Percentiles rank a stretch among this genome's conserved stretches.
phyloP scores from a whole-genome alignment of 192 early-diverging fungal species.

The Umbelopsis sp. region DNA sequence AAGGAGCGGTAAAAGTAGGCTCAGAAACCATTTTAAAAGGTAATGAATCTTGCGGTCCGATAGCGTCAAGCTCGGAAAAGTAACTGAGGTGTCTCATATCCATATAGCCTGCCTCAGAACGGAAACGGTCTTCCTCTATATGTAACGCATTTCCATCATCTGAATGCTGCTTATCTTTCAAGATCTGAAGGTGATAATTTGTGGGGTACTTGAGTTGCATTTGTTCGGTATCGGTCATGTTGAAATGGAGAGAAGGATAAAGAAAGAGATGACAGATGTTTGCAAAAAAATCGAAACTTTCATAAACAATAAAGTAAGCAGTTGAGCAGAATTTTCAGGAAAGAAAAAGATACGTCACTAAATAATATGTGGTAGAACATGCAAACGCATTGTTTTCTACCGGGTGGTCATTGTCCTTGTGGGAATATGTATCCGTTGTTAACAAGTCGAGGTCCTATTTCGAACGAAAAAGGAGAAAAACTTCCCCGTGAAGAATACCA shows the following conservation, averaged over 20 bases:
- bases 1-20: neutral
- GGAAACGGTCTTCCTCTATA: neutral
- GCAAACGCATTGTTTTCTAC: neutral
- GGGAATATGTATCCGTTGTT: neutral
- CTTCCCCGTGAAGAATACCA: neutral
- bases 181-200: neutral
- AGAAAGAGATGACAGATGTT: neutral
- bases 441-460: neutral
- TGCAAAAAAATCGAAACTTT: no score
- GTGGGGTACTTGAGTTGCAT: constrained; percentile 7
- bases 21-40: neutral
- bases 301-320: neutral
- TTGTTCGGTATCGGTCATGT: neutral
- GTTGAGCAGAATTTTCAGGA: neutral
- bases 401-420: neutral
- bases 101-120: neutral
- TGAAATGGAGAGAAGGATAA: neutral
- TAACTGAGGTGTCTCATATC: constrained; percentile 12
- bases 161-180: neutral
- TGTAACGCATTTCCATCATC: neutral
- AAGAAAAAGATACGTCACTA: neutral
- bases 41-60: neutral
- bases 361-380: neutral
- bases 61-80: neutral
- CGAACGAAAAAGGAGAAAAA: neutral